Percentiles rank a stretch among this genome's conserved stretches.
These are phyloP conservation scores for Brasenia schreberi DNA, from an alignment of 164 flowering plant genomes.

Conservation along the genomic window DNA sequence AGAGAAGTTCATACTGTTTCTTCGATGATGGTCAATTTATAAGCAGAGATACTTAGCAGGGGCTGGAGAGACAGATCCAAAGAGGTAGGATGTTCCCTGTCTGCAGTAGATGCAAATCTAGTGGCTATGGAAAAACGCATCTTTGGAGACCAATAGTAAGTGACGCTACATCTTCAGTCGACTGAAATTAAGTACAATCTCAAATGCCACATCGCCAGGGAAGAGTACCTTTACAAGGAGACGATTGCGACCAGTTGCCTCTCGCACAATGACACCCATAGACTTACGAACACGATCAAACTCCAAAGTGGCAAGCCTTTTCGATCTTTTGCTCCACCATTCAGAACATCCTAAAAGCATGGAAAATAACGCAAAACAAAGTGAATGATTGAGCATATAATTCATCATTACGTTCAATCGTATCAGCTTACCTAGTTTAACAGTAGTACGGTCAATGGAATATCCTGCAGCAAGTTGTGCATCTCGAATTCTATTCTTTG, in stretches of 20 bases:
- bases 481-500: slow-evolving; percentile 47
- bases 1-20: no score
- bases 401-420: not conserved
- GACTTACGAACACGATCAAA: slow-evolving; percentile 80
- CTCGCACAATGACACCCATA: slow-evolving; percentile 68
- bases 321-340: slow-evolving; percentile 67
- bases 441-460: slow-evolving; percentile 42
- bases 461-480: slow-evolving; percentile 46
- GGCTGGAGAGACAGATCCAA: no score
- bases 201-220: not conserved
- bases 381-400: not conserved
- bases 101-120: no score
- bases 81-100: no score
- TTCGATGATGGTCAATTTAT: no score
- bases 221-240: slow-evolving; percentile 77
- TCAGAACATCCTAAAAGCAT: slow-evolving; percentile 50
- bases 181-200: not conserved
- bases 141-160: no score
- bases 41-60: no score
- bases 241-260: slow-evolving; percentile 52
- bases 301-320: slow-evolving; percentile 66
- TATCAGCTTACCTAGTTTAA: slow-evolving; percentile 49
- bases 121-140: no score
- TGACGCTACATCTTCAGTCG: not conserved
- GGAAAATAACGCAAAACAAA: not conserved